These are phyloP conservation scores for Pichia sp. DNA, from an alignment of 1,139 yeast genomes.

Conservation along the genomic window DNA sequence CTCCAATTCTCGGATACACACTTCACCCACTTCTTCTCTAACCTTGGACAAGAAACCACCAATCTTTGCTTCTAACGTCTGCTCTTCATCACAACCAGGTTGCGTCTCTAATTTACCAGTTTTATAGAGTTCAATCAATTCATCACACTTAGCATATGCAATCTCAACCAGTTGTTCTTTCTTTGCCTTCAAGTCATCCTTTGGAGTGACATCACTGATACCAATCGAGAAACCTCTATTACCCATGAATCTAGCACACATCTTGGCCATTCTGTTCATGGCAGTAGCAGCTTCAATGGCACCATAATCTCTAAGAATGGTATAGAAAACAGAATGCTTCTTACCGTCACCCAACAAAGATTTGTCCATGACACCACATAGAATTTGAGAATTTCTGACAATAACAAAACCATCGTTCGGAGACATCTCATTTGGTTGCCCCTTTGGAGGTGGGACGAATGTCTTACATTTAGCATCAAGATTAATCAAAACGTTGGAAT, in stretches of 20 bases:
- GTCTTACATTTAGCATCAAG: slow-evolving; percentile 94
- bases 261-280: slow-evolving; percentile 97
- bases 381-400: slow-evolving; percentile 80
- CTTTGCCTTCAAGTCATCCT: slow-evolving; percentile 60
- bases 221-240: slow-evolving; percentile 97
- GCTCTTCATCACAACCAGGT: slow-evolving; percentile 99
- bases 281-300: slow-evolving; percentile 93
- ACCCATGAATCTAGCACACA: slow-evolving; percentile 92
- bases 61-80: slow-evolving; percentile 94
- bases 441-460: slow-evolving; percentile 62
- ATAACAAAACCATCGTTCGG: slow-evolving; percentile 94
- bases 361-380: slow-evolving; percentile 96
- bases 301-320: slow-evolving; percentile 91
- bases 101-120: slow-evolving; percentile 93
- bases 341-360: slow-evolving; percentile 96
- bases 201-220: slow-evolving; percentile 96
- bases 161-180: slow-evolving; percentile 87
- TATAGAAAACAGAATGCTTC: slow-evolving; percentile 92
- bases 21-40: slow-evolving; percentile 98
- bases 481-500: slow-evolving; percentile 76
- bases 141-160: slow-evolving; percentile 91
- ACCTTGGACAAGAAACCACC: slow-evolving; percentile 95
- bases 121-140: slow-evolving; percentile 70
- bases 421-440: slow-evolving; percentile 86
- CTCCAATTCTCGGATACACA: slow-evolving; percentile 87